Evolutionary conservation across 495 filamentous ascomycete genomes (phyloP).

Genomic region (Penicillium arizonense): DNA sequence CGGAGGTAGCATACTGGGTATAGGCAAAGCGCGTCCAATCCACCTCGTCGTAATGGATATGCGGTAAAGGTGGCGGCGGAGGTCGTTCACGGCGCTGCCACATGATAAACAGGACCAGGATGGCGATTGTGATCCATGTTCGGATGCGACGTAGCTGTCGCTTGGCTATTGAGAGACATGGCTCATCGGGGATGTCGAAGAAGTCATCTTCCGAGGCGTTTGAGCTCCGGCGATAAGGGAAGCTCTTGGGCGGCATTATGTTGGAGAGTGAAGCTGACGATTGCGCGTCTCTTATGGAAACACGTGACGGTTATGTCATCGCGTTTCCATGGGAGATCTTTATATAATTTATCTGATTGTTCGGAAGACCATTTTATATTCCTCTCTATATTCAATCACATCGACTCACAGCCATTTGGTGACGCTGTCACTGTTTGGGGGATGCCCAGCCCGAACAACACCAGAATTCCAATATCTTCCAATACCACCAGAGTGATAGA

Average conservation of each 20-base stretch:
- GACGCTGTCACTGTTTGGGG: too few species aligned
- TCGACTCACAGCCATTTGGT: neutral
- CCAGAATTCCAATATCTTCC: too few species aligned
- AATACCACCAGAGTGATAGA: too few species aligned
- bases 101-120: slow-evolving; percentile 31
- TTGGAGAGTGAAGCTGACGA: slow-evolving; percentile 4
- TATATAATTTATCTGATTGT: too few species aligned
- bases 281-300: neutral
- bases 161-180: slow-evolving; percentile 28
- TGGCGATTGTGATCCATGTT: slow-evolving; percentile 33
- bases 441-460: too few species aligned
- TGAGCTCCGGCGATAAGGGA: slow-evolving; percentile 35
- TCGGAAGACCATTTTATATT: too few species aligned
- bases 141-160: slow-evolving; percentile 38
- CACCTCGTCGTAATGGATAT: slow-evolving; percentile 40
- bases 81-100: slow-evolving; percentile 27
- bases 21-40: slow-evolving; percentile 69
- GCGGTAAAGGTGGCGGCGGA: slow-evolving; percentile 24
- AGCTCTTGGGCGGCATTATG: slow-evolving; percentile 18
- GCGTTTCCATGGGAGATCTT: neutral
- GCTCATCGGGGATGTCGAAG: slow-evolving; percentile 45
- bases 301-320: slow-evolving; percentile 7
- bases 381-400: neutral
- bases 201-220: slow-evolving; percentile 41
- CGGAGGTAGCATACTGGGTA: slow-evolving; percentile 67